Base-by-base conservation (phyloP, 306 rosid genomes). In the Pyrus communis region DNA sequence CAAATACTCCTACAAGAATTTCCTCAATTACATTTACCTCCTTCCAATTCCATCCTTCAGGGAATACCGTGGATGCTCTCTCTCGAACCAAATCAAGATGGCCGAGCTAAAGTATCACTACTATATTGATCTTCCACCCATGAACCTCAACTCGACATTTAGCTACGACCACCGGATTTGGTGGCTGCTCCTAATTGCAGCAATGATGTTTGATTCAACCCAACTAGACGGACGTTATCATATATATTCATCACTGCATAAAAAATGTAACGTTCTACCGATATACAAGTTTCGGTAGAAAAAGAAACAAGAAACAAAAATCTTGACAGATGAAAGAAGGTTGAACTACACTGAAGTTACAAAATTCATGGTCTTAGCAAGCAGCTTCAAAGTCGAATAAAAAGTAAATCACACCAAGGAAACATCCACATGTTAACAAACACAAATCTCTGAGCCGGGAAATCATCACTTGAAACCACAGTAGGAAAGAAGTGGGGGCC, bases 401-500 rank as follows among this genome's bases (percentile, higher is more conserved):
- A 65, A 76, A 33, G 63, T 15, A 65, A 65, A 31, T 57, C 81
- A 81, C 84, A 71, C 30, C 54, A 23, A 28, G 38, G 63, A 81
- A 81, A 69, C 74, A 57, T 77, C 65, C 81, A 68, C 67, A 60
- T 68, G 81, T 67, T 73, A 71, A 75, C 45, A n/a, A 70, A 71
- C 22, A 13, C 66, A 73, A 15, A 51, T 67, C 71, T 65, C 78
- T 71, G n/a, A 49, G 28, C 2, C 59, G 67, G 73, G 61, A 65
- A 71, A 58, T 51, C 78, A 64, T 35, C 68, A 49, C 55, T 58
- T 11, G 45, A 27, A 72, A 62, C 69, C 52, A 51, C 57, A 46
- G 35, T 12, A 69, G 49, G 40, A n/a, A 33, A 23, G 14, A 27
- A n/a, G 54, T 43, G 13, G 67, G 43, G 17, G 40, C 18, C 77